These are phyloP conservation scores for Coemansia sp. DNA, from an alignment of 192 early-diverging fungal genomes.

Conservation along the genomic window DNA sequence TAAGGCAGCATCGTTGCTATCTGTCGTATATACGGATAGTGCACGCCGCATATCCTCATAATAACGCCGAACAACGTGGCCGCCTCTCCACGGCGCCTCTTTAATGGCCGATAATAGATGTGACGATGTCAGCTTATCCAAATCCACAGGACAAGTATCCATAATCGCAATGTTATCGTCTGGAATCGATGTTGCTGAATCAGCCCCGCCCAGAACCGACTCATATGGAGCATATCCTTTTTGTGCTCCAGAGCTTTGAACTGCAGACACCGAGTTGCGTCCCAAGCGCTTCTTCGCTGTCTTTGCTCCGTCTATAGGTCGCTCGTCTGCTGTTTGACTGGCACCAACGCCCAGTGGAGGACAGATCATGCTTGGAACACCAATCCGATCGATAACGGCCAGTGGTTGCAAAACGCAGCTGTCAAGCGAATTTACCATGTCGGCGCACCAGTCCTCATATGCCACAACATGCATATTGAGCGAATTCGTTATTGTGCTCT, in stretches of 20 bases:
- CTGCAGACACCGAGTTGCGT: not conserved
- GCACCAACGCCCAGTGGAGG: not conserved
- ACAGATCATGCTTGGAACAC: constrained; percentile 5
- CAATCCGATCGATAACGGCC: constrained; percentile 23
- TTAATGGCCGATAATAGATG: constrained; percentile 9
- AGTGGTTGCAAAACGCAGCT: constrained; percentile 23
- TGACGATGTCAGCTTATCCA: not conserved
- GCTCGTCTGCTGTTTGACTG: not conserved
- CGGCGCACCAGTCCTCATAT: constrained; percentile 5
- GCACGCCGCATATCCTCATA: constrained; percentile 5
- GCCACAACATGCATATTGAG: not conserved
- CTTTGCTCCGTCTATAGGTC: not conserved
- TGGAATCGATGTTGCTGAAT: not conserved
- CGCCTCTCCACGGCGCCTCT: not conserved
- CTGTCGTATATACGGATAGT: not conserved
- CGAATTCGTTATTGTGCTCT: not conserved
- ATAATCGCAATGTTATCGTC: not conserved
- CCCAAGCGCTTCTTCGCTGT: not conserved
- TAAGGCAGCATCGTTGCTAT: not conserved
- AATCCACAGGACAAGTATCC: not conserved
- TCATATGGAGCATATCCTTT: constrained; percentile 8
- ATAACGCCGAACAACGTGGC: constrained; percentile 8
- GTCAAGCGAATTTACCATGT: constrained; percentile 3
- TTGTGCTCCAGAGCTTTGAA: not conserved
- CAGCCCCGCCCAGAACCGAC: constrained; percentile 15